Base-by-base conservation (phyloP, 1,284 basidiomycete genomes). In the Puccinia coronata region DNA sequence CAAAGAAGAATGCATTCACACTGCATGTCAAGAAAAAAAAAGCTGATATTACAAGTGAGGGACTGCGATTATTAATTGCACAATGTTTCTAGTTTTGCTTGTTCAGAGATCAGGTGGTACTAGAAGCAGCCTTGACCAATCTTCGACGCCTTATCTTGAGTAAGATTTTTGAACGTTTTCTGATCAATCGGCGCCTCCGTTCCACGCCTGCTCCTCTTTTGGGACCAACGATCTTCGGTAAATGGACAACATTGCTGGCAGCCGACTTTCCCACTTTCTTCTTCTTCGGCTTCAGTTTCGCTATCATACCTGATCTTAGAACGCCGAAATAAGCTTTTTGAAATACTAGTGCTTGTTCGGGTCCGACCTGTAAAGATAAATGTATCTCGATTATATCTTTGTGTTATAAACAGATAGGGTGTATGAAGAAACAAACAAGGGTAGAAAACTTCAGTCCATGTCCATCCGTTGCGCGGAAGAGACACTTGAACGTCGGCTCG, bases 281-380 rank as follows among this genome's bases (percentile, higher is more conserved):
- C 43, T 71, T 71, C 69, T 71, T 71, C 8, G 69, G 69, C 43
- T 71, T 71, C 20, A 71, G n/a, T 71, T 71, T 71, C 1, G 43
- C 23, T 12, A 71, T 49, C 47, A 71, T 41, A 14, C 2, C 47
- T 23, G 43, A 2, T 51, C 47, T 31, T 8, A 71, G 4, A 11
- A 71, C 43, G 43, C n/a, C 34, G 3, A 6, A 47, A 51, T 71
- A 71, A 9, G 41, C 23, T 71, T 71, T 71, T 18, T 51, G 69
- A 51, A 71, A 71, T 1, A 31, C 43, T 12, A 28, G 31, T 4
- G 69, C 39, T 47, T 71, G 20, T 1, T 71, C 47, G 20, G 69
- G 43, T 71, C 34, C 69, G 8, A 71, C 69, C 69, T 71, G 20
- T 5, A 28, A 34, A 51, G 28, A 39, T 70, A 16, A 49, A 20